Percentiles rank a stretch among this genome's conserved stretches.
These are phyloP conservation scores for Tetrahymena borealis DNA, from an alignment of 73 alveolate genomes.

Conservation along the genomic window DNA sequence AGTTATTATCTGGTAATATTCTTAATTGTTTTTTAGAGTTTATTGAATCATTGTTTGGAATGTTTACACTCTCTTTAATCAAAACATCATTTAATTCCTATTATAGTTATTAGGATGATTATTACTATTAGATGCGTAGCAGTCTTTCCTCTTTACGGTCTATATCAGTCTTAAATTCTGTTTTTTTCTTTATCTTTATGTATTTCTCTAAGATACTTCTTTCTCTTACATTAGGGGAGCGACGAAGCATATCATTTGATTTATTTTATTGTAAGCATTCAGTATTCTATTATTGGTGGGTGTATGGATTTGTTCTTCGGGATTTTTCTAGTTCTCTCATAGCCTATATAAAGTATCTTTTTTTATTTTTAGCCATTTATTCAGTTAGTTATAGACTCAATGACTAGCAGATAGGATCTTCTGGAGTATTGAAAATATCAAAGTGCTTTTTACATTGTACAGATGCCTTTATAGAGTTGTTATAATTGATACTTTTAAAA, in stretches of 20 bases:
- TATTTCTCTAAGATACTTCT: background rate
- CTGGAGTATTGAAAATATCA: background rate
- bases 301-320: background rate
- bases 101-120: background rate
- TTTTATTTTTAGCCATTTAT: background rate
- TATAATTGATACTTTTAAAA: background rate
- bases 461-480: too few relatives aligned
- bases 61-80: background rate
- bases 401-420: background rate
- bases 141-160: background rate
- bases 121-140: background rate
- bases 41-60: background rate
- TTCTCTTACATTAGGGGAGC: background rate
- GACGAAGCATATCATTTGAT: background rate
- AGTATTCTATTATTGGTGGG: background rate
- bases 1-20: background rate
- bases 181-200: background rate
- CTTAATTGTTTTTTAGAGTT: background rate
- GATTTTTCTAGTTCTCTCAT: background rate
- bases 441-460: background rate
- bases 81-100: background rate
- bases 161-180: background rate
- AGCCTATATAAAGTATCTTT: background rate
- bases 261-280: background rate
- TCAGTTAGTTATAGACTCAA: background rate